Evolutionary conservation across 306 rosid species (phyloP).

Genomic region (Fragaria iinumae): DNA sequence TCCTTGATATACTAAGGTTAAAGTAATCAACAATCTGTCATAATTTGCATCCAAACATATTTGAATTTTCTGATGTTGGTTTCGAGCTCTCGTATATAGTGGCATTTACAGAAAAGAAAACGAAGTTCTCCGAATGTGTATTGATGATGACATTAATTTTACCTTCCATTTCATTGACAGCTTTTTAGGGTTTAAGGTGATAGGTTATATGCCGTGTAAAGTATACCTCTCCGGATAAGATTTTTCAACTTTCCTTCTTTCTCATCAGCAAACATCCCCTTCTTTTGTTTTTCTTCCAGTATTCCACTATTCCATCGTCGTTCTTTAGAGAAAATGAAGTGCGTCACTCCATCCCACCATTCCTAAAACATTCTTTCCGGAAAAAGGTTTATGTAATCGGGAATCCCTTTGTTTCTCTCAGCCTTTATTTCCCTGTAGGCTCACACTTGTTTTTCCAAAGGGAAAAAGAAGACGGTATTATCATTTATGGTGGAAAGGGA

Average conservation of each 20-base stretch:
- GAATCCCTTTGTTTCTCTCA: neutral
- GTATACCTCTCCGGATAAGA: slow-evolving; percentile 44
- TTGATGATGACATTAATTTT: neutral
- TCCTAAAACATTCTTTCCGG: neutral
- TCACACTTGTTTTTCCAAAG: neutral
- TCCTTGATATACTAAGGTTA: neutral
- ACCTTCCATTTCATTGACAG: neutral
- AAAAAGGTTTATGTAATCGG: neutral
- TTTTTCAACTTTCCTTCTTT: slow-evolving; percentile 28
- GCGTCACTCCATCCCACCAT: neutral
- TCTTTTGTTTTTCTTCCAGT: neutral
- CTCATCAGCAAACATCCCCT: slow-evolving; percentile 24
- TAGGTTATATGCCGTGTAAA: slow-evolving; percentile 55
- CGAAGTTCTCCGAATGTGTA: neutral
- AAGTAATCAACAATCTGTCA: neutral
- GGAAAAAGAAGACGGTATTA: neutral
- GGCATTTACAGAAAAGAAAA: neutral
- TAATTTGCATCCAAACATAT: too few species aligned
- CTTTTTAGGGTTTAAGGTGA: slow-evolving; percentile 12
- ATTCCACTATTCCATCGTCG: neutral
- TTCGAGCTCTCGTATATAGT: neutral
- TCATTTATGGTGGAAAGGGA: slow-evolving; percentile 5
- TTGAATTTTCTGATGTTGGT: neutral
- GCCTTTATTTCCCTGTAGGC: neutral
- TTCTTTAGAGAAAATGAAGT: neutral